These are phyloP conservation scores for Naganishia kalamii DNA, from an alignment of 768 basidiomycete genomes.

Conservation along the genomic window DNA sequence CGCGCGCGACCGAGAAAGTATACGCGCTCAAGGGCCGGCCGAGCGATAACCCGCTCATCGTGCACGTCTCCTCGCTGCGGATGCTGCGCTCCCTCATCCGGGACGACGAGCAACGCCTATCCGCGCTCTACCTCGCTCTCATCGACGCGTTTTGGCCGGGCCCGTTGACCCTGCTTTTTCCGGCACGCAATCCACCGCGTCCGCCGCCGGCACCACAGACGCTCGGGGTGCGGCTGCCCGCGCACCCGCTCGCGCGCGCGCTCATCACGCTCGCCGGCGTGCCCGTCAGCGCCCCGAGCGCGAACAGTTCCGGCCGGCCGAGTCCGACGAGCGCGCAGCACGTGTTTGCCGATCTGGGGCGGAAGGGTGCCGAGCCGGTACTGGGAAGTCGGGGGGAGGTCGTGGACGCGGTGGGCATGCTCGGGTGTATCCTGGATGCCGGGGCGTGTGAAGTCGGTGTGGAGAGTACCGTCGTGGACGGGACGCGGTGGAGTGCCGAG, in stretches of 20 bases:
- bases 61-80: constrained; percentile 75
- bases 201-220: constrained; percentile 38
- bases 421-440: constrained; percentile 80
- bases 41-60: constrained; percentile 92
- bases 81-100: constrained; percentile 80
- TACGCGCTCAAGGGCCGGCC: constrained; percentile 87
- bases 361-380: constrained; percentile 26
- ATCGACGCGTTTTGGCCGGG: constrained; percentile 93
- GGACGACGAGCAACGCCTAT: constrained; percentile 53
- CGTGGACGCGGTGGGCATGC: constrained; percentile 23
- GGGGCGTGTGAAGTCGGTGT: constrained; percentile 81
- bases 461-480: constrained; percentile 94
- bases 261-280: constrained; percentile 67
- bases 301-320: constrained; percentile 88
- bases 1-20: constrained; percentile 61
- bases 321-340: constrained; percentile 86
- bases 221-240: constrained; percentile 85
- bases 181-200: constrained; percentile 52
- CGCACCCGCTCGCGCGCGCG: constrained; percentile 84
- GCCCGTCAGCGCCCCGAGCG: constrained; percentile 89
- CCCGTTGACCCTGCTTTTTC: constrained; percentile 84
- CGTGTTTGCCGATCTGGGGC: constrained; percentile 65
- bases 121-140: constrained; percentile 63
- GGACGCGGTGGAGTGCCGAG: constrained; percentile 49
- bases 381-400: background rate